Evolutionary conservation across 1,139 yeast genomes (phyloP), one percentile per base, ranked within the genome.

Genomic region (Yamadazyma epiphylla): DNA sequence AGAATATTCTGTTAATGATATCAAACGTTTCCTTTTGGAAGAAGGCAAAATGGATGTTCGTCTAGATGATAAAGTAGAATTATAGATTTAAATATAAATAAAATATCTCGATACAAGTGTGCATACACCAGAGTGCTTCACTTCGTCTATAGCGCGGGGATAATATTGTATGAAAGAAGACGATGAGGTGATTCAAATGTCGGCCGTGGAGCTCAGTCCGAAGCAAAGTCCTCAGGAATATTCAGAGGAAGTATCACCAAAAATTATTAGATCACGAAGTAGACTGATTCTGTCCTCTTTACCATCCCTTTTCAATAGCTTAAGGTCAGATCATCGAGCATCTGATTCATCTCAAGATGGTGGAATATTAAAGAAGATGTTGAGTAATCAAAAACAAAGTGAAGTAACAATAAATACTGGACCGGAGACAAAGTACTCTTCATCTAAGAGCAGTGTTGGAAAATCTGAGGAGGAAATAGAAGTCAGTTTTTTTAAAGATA

Each of bases 1-100:
- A 16, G 97, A 89, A 49, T 91, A 81, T 56, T 80, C 86, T 11
- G 97, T 91, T 10, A 71, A 74, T 33, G 81, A 88, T 31, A 96
- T 91, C 25, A 91, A 91, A 58, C 57, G 70, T 22, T 77, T 70
- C 43, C 68, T 89, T 50, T 60, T 33, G 11, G 22, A 20, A 3
- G 38, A 41, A 16, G 55, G 53, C 5, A 42, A 48, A 5, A 59
- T 62, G 64, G 64, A 61, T 37, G 70, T 63, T 24, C 49, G 70
- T 29, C 51, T 62, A 32, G 69, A 62, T 27, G 56, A 50, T 25
- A 46, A 42, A 16, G 52, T 53, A 6, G 51, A 51, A 28, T 43
- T 58, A 26, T 55, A 46, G 28, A 20, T 15, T 31, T n/a, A n/a
- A n/a, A n/a, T n/a, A n/a, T n/a, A n/a, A n/a, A n/a, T n/a, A 5